Percentiles rank a stretch among this genome's conserved stretches.
Conservation (phyloP, 2,329 filamentous ascomycete genomes). For the Colletotrichum melonis region DNA sequence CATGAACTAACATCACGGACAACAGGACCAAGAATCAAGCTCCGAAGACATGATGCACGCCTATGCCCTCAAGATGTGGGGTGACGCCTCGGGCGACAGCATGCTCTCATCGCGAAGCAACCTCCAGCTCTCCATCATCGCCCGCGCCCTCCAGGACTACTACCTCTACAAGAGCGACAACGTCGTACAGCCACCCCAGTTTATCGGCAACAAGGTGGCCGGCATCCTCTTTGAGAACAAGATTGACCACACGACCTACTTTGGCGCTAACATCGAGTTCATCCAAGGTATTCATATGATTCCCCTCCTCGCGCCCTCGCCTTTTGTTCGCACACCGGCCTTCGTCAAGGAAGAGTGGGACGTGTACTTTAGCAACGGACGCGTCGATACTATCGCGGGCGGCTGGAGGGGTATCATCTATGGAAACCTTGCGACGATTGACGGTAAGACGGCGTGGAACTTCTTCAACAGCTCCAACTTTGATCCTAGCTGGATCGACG, state of each 20-base stretch:
- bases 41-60: conserved; percentile 91
- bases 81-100: conserved; percentile 77
- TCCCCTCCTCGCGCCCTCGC: conserved; percentile 75
- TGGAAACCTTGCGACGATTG: conserved; percentile 82
- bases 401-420: conserved; percentile 91
- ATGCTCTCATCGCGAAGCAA: conserved; percentile 86
- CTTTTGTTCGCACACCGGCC: conserved; percentile 71
- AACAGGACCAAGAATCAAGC: conserved; percentile 80
- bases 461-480: conserved; percentile 80
- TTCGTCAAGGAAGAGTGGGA: conserved; percentile 90
- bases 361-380: conserved; percentile 76
- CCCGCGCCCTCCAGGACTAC: conserved; percentile 80
- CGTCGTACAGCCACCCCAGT: conserved; percentile 76
- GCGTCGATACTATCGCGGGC: conserved; percentile 72
- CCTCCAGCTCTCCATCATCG: conserved; percentile 83
- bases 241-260: conserved; percentile 91
- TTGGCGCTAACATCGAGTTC: conserved; percentile 78
- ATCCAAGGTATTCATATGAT: conserved; percentile 87
- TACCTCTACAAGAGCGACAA: conserved; percentile 84
- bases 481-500: conserved; percentile 78
- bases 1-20: not conserved
- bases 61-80: conserved; percentile 96
- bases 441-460: conserved; percentile 75
- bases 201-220: conserved; percentile 81
- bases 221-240: conserved; percentile 93